Evolutionary conservation across 495 filamentous ascomycete genomes (phyloP).

Genomic region (Talaromyces liani): DNA sequence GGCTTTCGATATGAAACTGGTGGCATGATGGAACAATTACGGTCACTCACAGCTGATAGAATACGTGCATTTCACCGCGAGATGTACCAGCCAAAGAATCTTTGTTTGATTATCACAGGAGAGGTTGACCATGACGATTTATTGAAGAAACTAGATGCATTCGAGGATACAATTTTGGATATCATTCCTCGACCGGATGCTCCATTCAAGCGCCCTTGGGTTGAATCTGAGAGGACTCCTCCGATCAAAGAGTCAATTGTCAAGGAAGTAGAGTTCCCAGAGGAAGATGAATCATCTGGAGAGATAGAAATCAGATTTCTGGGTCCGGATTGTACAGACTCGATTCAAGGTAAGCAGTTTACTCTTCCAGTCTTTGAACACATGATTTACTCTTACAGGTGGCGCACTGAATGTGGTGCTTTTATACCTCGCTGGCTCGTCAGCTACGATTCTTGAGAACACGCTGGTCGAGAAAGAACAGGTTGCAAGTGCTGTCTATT

Average conservation of each 20-base stretch:
- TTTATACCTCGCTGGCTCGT: conserved; percentile 83
- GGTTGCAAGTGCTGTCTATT: conserved; percentile 74
- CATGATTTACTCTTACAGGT: conserved; percentile 25
- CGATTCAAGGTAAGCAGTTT: conserved; percentile 37
- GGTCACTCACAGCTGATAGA: conserved; percentile 75
- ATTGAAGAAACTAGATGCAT: conserved; percentile 71
- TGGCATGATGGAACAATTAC: conserved; percentile 87
- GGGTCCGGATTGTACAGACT: conserved; percentile 69
- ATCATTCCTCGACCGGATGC: conserved; percentile 66
- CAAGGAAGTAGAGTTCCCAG: conserved; percentile 82
- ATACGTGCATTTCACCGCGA: conserved; percentile 89
- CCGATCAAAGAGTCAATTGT: conserved; percentile 59
- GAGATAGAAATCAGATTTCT: conserved; percentile 79
- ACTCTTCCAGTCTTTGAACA: background rate
- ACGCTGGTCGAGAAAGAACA: conserved; percentile 89
- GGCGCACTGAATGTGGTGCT: conserved; percentile 70
- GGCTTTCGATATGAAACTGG: conserved; percentile 97
- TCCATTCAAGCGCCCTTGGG: conserved; percentile 84
- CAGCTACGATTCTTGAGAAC: conserved; percentile 86
- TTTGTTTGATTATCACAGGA: conserved; percentile 83
- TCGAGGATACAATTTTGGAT: conserved; percentile 79
- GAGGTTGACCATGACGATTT: conserved; percentile 80
- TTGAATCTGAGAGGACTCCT: conserved; percentile 74
- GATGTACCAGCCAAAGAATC: conserved; percentile 98
- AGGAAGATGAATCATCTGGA: conserved; percentile 89